A percentile compares a stretch with the other conserved stretches of the same genome.
Conservation (phyloP, 768 basidiomycete genomes). For the Multifurca ochricompacta region DNA sequence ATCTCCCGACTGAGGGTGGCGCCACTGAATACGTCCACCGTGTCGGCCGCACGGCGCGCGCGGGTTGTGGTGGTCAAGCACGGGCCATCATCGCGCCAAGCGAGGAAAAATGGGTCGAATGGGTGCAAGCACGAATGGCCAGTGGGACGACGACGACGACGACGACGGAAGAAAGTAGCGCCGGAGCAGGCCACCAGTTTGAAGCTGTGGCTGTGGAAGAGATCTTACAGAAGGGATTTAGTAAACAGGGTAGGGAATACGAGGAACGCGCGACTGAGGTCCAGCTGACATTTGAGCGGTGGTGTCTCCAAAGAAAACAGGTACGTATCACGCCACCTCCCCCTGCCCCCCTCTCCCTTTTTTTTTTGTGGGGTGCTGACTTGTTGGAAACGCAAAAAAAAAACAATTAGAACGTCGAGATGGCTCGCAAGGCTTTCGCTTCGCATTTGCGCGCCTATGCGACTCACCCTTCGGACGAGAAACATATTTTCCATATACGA, state of each 20-base stretch:
- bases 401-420: conserved; percentile 52
- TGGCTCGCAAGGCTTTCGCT: conserved; percentile 79
- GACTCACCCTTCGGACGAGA: conserved; percentile 92
- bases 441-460: conserved; percentile 96
- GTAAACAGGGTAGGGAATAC: conserved; percentile 71
- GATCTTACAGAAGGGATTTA: conserved; percentile 75
- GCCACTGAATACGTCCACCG: conserved; percentile 95
- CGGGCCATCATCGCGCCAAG: conserved; percentile 88
- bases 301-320: conserved; percentile 70
- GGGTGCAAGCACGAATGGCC: conserved; percentile 81
- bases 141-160: conserved; percentile 38
- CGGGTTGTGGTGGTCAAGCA: conserved; percentile 90
- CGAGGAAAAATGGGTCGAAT: conserved; percentile 83
- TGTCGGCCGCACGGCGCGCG: conserved; percentile 94
- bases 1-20: conserved; percentile 95
- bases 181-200: conserved; percentile 50
- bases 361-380: too few species aligned
- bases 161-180: conserved; percentile 28
- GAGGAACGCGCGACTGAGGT: conserved; percentile 92
- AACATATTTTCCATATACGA: conserved; percentile 93
- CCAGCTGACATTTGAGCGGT: conserved; percentile 89
- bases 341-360: too few species aligned
- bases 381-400: not conserved
- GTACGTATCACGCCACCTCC: conserved; percentile 32
- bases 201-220: conserved; percentile 57